Conservation (phyloP, 495 filamentous ascomycete genomes). For the Tuber microsphaerosporum region DNA sequence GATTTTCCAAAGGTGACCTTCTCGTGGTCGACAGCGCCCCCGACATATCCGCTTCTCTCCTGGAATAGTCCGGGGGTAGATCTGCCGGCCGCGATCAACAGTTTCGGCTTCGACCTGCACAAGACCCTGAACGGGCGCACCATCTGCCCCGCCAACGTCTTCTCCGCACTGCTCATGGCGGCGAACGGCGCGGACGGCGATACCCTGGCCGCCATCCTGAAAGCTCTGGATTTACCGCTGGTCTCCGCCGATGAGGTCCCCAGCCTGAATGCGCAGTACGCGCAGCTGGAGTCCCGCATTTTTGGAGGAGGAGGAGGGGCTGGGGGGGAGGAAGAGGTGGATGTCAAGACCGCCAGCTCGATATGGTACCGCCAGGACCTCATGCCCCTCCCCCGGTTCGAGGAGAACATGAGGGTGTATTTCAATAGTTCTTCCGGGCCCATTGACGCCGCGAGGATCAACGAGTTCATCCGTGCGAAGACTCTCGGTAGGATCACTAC, state of each 20-base stretch:
- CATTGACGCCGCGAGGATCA: not conserved
- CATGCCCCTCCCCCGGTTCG: not conserved
- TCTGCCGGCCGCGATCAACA: not conserved
- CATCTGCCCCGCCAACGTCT: constrained; percentile 3
- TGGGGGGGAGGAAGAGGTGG: not conserved
- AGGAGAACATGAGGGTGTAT: not conserved
- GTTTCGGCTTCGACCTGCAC: constrained; percentile 4
- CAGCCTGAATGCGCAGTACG: not conserved
- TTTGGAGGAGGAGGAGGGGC: not conserved
- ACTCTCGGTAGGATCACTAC: not conserved
- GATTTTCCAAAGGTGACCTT: not conserved
- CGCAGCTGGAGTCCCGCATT: not conserved
- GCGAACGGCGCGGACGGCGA: not conserved
- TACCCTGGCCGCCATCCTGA: not conserved
- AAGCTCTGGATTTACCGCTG: not conserved
- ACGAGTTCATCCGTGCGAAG: not conserved
- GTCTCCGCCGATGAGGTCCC: not conserved
- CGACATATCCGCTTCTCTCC: not conserved
- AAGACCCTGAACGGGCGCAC: not conserved
- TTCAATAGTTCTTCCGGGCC: not conserved
- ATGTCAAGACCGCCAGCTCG: not conserved
- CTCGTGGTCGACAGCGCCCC: not conserved
- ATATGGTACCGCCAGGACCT: not conserved
- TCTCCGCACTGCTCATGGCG: constrained; percentile 2
- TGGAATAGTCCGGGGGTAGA: not conserved